These are phyloP conservation scores for Penicillium freii DNA, from an alignment of 2,329 filamentous ascomycete genomes.

Conservation along the genomic window DNA sequence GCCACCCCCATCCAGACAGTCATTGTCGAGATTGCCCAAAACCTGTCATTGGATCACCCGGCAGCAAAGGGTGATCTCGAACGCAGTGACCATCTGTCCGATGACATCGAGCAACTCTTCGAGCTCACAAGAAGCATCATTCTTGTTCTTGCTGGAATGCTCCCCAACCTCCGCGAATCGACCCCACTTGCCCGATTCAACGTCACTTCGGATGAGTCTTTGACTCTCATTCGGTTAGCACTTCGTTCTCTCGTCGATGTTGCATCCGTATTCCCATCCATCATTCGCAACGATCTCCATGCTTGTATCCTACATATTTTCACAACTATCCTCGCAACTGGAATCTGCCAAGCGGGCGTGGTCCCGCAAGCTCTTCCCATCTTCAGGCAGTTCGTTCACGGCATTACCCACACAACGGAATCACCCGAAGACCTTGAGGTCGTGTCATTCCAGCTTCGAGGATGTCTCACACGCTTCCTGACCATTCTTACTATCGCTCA, in stretches of 20 bases:
- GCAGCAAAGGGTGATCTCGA: slow-evolving; percentile 71
- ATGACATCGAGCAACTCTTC: slow-evolving; percentile 97
- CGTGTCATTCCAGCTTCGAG: slow-evolving; percentile 70
- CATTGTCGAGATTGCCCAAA: slow-evolving; percentile 90
- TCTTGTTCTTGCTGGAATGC: slow-evolving; percentile 78
- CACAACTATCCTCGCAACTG: slow-evolving; percentile 83
- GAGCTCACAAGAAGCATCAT: slow-evolving; percentile 96
- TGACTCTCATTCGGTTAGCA: slow-evolving; percentile 73
- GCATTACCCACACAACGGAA: slow-evolving; percentile 55
- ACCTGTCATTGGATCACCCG: slow-evolving; percentile 85
- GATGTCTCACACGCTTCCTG: slow-evolving; percentile 78
- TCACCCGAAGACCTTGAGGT: slow-evolving; percentile 41
- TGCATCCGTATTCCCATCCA: slow-evolving; percentile 89
- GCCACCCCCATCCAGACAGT: slow-evolving; percentile 83
- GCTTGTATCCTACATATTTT: slow-evolving; percentile 98
- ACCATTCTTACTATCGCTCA: slow-evolving; percentile 60
- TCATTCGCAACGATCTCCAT: slow-evolving; percentile 94
- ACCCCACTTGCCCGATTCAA: slow-evolving; percentile 67
- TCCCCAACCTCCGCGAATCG: slow-evolving; percentile 65
- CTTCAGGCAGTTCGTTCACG: slow-evolving; percentile 83
- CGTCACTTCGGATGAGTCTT: slow-evolving; percentile 77
- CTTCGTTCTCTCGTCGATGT: slow-evolving; percentile 90
- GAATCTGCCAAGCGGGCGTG: slow-evolving; percentile 80
- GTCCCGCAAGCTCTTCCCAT: slow-evolving; percentile 88
- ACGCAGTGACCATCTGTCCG: slow-evolving; percentile 75